A percentile compares a stretch with the other conserved stretches of the same genome.
Evolutionary conservation across 1,139 yeast genomes (phyloP).

Genomic region (Hemisphaericaspora xylanilytica): DNA sequence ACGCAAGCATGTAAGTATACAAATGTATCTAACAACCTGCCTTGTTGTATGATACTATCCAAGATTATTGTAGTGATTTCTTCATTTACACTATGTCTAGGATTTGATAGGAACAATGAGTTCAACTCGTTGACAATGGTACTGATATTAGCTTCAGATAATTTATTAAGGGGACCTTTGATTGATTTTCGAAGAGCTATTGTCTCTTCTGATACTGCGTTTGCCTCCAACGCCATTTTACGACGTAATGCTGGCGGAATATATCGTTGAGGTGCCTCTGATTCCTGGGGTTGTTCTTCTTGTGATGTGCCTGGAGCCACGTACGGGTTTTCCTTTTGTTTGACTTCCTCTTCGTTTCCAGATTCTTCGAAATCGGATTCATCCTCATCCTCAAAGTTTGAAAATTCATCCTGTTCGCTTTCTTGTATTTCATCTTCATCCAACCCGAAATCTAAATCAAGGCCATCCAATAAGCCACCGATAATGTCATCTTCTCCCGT

Average conservation of each 20-base stretch:
- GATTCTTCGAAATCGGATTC: conserved; percentile 16
- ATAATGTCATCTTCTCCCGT: conserved; percentile 63
- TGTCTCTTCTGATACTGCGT: conserved; percentile 45
- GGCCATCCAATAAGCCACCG: conserved; percentile 74
- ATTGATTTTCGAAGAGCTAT: conserved; percentile 55
- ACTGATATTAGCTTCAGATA: conserved; percentile 80
- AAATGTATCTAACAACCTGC: conserved; percentile 69
- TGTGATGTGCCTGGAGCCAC: conserved; percentile 59
- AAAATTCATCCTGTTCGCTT: conserved; percentile 28
- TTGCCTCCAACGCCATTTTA: conserved; percentile 40
- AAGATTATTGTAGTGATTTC: conserved; percentile 60
- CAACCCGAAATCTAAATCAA: conserved; percentile 55
- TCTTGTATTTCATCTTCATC: conserved; percentile 15
- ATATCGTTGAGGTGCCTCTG: conserved; percentile 43
- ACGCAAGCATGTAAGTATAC: conserved; percentile 78
- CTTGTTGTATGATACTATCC: conserved; percentile 67
- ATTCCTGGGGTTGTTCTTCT: conserved; percentile 12
- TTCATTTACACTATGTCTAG: conserved; percentile 77
- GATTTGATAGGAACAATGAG: conserved; percentile 56
- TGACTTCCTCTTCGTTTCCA: conserved; percentile 38
- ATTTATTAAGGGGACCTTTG: conserved; percentile 79
- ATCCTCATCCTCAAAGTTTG: conserved; percentile 11
- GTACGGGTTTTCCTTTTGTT: conserved; percentile 72
- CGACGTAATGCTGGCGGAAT: conserved; percentile 83
- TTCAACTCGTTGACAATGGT: conserved; percentile 70